A percentile compares a stretch with the other conserved stretches of the same genome.
These are phyloP conservation scores for Pulveroboletus sp. DNA, from an alignment of 768 basidiomycete species.

Conservation along the genomic window DNA sequence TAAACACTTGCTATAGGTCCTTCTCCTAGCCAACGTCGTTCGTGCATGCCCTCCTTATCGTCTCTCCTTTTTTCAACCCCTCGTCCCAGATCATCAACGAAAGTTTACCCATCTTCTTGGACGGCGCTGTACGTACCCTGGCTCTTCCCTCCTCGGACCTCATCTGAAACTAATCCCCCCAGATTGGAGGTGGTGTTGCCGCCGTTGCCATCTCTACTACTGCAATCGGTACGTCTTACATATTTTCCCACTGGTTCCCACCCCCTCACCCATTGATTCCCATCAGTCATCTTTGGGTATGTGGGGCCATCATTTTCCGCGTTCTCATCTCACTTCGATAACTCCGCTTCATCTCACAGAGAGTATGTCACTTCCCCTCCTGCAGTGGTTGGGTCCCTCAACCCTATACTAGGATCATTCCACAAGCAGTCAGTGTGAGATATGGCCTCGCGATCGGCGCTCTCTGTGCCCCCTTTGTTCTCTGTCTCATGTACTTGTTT, in stretches of 20 bases:
- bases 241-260: background rate
- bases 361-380: constrained; percentile 26
- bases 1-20: constrained; percentile 45
- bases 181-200: constrained; percentile 66
- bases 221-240: constrained; percentile 38
- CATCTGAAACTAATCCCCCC: constrained; percentile 28
- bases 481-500: constrained; percentile 64
- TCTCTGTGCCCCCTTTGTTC: constrained; percentile 68
- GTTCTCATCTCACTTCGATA: background rate
- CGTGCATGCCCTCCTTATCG: constrained; percentile 20
- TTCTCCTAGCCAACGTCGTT: constrained; percentile 86
- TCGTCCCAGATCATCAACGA: constrained; percentile 68
- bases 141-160: constrained; percentile 55
- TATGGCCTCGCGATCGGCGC: constrained; percentile 83
- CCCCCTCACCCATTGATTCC: background rate
- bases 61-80: background rate
- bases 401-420: constrained; percentile 46
- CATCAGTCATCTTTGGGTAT: constrained; percentile 76
- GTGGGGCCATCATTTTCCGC: constrained; percentile 12
- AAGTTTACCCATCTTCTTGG: constrained; percentile 77
- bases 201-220: constrained; percentile 77
- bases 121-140: constrained; percentile 50
- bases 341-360: constrained; percentile 24
- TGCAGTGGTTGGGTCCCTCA: background rate
- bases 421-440: constrained; percentile 70